Evolutionary conservation across 2,329 filamentous ascomycete genomes (phyloP).

Genomic region (Metarhizium humberi): DNA sequence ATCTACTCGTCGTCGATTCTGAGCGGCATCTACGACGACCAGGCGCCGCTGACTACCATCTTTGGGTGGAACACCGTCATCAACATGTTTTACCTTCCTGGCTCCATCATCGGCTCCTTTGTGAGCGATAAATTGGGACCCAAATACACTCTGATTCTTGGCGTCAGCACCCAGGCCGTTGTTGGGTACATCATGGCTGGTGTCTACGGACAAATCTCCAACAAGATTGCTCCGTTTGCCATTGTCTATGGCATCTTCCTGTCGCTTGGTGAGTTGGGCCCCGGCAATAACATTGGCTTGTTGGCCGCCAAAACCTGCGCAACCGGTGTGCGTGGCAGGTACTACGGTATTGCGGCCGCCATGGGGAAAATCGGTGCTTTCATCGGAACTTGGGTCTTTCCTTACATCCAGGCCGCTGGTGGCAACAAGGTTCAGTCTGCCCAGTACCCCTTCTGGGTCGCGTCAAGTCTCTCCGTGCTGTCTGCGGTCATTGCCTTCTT

Average conservation of each 20-base stretch:
- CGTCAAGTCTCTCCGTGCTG: slow-evolving; percentile 65
- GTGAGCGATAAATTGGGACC: slow-evolving; percentile 72
- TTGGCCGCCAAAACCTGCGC: slow-evolving; percentile 81
- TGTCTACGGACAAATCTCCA: too few relatives aligned
- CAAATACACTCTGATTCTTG: slow-evolving; percentile 60
- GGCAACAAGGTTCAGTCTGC: slow-evolving; percentile 46
- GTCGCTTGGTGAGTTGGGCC: slow-evolving; percentile 49
- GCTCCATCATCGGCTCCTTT: slow-evolving; percentile 67
- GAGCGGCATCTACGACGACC: slow-evolving; percentile 48
- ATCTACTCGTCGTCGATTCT: slow-evolving; percentile 78
- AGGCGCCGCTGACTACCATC: slow-evolving; percentile 58
- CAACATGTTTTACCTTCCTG: slow-evolving; percentile 83
- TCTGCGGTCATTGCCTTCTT: slow-evolving; percentile 36
- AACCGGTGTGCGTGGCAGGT: slow-evolving; percentile 72
- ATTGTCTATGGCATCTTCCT: slow-evolving; percentile 54
- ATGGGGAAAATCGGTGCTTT: slow-evolving; percentile 74
- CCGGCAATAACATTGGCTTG: slow-evolving; percentile 86
- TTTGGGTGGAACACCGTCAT: slow-evolving; percentile 87
- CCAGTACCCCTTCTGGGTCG: slow-evolving; percentile 85
- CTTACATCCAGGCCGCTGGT: slow-evolving; percentile 40
- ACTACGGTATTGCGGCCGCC: slow-evolving; percentile 64
- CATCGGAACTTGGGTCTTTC: slow-evolving; percentile 75
- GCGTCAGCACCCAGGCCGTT: slow-evolving; percentile 37
- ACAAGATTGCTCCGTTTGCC: slow-evolving; percentile 43
- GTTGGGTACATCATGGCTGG: too few relatives aligned